These are phyloP conservation scores for Populus simonii DNA, from an alignment of 345 rosid genomes.

Conservation along the genomic window DNA sequence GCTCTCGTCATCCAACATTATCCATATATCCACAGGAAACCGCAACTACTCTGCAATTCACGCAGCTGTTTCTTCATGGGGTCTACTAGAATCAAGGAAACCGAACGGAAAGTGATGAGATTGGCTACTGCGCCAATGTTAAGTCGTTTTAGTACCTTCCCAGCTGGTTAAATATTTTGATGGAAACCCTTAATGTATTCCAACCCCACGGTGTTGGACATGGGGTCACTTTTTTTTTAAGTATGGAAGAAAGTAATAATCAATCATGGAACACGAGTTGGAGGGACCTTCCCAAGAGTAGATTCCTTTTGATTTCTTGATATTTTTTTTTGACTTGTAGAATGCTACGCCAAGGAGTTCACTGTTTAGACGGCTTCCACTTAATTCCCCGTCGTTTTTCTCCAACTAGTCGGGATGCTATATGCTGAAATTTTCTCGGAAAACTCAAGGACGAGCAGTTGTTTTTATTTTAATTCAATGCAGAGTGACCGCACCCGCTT, in stretches of 20 bases:
- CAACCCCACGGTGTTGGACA: not conserved
- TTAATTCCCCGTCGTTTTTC: no score
- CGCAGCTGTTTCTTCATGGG: not conserved
- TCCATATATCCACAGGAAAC: not conserved
- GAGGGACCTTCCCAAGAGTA: not conserved
- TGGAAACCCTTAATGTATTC: not conserved
- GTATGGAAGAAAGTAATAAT: not conserved
- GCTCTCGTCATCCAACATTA: not conserved
- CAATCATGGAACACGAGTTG: not conserved
- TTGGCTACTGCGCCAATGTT: not conserved
- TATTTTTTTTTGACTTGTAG: not conserved
- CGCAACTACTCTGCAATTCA: not conserved
- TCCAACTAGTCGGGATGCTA: no score
- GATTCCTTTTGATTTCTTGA: not conserved
- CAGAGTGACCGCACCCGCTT: not conserved
- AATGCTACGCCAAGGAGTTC: not conserved
- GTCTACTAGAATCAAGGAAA: not conserved
- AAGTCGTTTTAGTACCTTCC: not conserved
- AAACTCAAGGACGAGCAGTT: not conserved
- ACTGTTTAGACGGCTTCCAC: not conserved
- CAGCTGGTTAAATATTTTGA: not conserved
- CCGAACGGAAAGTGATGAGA: not conserved
- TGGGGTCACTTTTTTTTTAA: no score
- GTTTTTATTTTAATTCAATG: no score
- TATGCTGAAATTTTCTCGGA: not conserved